These are phyloP conservation scores for Penicillium frequentans DNA, from an alignment of 2,329 filamentous ascomycete species.

Conservation along the genomic window DNA sequence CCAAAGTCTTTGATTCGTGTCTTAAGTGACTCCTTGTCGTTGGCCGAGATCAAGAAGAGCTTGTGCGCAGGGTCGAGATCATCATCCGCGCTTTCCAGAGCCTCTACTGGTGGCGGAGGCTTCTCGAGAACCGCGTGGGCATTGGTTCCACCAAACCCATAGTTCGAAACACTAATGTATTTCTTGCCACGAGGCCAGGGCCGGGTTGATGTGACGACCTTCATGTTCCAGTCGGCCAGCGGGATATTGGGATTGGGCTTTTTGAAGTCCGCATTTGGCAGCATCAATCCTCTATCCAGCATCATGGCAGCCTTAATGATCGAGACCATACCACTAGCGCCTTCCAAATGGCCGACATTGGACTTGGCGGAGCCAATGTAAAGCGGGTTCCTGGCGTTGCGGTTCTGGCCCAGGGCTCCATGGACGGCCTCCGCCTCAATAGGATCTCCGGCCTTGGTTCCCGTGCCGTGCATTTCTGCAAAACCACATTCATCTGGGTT, in stretches of 20 bases:
- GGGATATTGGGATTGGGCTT: slow-evolving; percentile 31
- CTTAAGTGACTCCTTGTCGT: slow-evolving; percentile 26
- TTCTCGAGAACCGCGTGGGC: slow-evolving; percentile 27
- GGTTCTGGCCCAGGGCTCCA: slow-evolving; percentile 15
- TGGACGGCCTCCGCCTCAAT: slow-evolving; percentile 42
- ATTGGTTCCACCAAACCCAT: slow-evolving; percentile 32
- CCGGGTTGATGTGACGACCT: slow-evolving; percentile 16
- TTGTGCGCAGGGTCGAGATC: slow-evolving; percentile 20
- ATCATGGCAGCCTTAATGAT: slow-evolving; percentile 33
- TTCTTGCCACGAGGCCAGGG: slow-evolving; percentile 30
- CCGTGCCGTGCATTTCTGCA: slow-evolving; percentile 42
- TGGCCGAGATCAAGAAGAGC: slow-evolving; percentile 26
- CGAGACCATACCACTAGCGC: slow-evolving; percentile 28
- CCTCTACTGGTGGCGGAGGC: slow-evolving; percentile 8
- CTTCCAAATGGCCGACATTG: slow-evolving; percentile 38
- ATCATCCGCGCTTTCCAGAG: slow-evolving; percentile 7
- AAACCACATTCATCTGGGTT: slow-evolving; percentile 28
- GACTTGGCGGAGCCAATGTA: slow-evolving; percentile 29
- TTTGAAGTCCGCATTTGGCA: slow-evolving; percentile 27
- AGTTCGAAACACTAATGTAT: slow-evolving; percentile 28
- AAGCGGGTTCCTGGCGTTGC: slow-evolving; percentile 17
- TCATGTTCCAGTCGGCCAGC: slow-evolving; percentile 25
- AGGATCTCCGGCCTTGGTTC: slow-evolving; percentile 55
- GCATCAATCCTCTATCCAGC: slow-evolving; percentile 25
- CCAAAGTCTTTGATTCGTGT: slow-evolving; percentile 24